These are phyloP conservation scores for Onygenales sp. DNA, from an alignment of 2,329 filamentous ascomycete species.

Conservation along the genomic window DNA sequence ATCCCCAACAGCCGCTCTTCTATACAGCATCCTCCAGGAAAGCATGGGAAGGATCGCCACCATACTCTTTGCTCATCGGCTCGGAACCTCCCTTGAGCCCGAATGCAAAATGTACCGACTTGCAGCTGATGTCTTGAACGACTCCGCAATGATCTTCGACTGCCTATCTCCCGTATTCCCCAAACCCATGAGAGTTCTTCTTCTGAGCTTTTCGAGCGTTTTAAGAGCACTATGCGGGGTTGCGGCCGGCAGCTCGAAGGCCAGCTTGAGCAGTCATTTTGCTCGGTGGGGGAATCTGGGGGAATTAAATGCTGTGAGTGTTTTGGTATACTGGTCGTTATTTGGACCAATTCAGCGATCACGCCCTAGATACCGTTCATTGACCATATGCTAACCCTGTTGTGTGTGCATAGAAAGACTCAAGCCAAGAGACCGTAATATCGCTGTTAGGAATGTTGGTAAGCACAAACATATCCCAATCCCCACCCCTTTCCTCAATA, in stretches of 20 bases:
- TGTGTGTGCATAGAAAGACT: constrained; percentile 55
- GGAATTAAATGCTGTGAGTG: constrained; percentile 71
- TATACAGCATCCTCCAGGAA: constrained; percentile 76
- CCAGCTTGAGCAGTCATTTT: constrained; percentile 85
- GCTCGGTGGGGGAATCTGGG: constrained; percentile 77
- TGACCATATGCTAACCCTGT: constrained; percentile 8
- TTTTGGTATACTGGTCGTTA: background rate
- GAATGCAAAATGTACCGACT: constrained; percentile 88
- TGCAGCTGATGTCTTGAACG: constrained; percentile 80
- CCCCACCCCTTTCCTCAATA: background rate
- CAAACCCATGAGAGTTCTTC: constrained; percentile 43
- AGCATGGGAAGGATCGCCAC: constrained; percentile 73
- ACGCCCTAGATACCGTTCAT: no score
- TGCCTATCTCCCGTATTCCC: constrained; percentile 68
- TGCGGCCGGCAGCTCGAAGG: constrained; percentile 81
- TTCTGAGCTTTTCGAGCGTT: constrained; percentile 53
- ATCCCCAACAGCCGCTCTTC: constrained; percentile 68
- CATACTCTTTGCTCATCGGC: constrained; percentile 73
- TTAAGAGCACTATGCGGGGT: constrained; percentile 72
- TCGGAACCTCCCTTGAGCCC: constrained; percentile 74
- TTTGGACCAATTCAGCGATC: background rate
- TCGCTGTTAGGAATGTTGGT: constrained; percentile 77
- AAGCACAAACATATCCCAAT: constrained; percentile 15
- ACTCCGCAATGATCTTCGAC: constrained; percentile 76
- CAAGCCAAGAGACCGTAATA: constrained; percentile 89